Percentiles rank a stretch among this genome's conserved stretches.
Conservation (phyloP, 805 yeast species). For the Saccharomycopsis vini region DNA sequence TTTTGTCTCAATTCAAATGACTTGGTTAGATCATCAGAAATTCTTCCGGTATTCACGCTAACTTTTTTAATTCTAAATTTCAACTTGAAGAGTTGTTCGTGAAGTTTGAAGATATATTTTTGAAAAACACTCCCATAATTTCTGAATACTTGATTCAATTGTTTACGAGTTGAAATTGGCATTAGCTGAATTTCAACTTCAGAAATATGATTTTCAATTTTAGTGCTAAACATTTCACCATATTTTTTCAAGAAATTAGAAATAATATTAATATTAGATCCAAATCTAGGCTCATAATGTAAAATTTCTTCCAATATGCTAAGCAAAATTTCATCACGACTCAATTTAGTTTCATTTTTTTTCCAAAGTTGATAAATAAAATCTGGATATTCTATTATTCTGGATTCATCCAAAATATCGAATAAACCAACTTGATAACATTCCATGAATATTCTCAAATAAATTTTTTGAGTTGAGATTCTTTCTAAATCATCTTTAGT, state of each 20-base stretch:
- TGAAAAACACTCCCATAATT: conserved; percentile 1
- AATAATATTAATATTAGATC: conserved; percentile 23
- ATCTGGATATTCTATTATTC: conserved; percentile 16
- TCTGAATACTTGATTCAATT: conserved; percentile 1
- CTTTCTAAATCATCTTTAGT: conserved; percentile 38
- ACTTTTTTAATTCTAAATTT: background rate
- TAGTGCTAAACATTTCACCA: background rate
- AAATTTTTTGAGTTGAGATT: conserved; percentile 34
- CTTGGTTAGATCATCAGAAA: conserved; percentile 29
- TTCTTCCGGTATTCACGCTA: conserved; percentile 6
- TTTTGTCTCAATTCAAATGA: conserved; percentile 28
- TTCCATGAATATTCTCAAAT: conserved; percentile 48
- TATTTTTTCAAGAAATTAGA: conserved; percentile 42
- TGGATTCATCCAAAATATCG: conserved; percentile 34
- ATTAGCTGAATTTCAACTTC: background rate
- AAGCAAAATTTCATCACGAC: conserved; percentile 29
- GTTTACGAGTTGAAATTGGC: background rate
- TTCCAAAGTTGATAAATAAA: background rate
- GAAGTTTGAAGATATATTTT: conserved; percentile 1
- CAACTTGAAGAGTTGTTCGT: background rate
- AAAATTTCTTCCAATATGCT: conserved; percentile 38
- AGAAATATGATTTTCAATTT: too few species aligned
- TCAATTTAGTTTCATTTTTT: background rate
- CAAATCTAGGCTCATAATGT: conserved; percentile 28
- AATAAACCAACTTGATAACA: conserved; percentile 50